A percentile compares a stretch with the other conserved stretches of the same genome.
These are phyloP conservation scores for Saururus chinensis DNA, from an alignment of 164 flowering plant species.

Conservation along the genomic window DNA sequence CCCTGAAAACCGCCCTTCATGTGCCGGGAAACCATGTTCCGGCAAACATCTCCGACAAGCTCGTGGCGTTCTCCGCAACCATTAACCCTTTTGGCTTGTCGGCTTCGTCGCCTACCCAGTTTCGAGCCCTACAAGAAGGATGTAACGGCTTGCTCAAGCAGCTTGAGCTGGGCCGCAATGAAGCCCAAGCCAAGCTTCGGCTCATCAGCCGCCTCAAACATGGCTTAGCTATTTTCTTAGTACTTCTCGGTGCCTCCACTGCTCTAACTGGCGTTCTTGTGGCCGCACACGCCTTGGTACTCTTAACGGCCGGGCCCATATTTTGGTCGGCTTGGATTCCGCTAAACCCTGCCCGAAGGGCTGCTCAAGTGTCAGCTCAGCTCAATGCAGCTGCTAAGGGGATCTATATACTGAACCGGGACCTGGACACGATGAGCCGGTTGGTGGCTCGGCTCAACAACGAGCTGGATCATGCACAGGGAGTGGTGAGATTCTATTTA, in stretches of 20 bases:
- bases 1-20: conserved; percentile 12
- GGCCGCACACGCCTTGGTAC: conserved; percentile 31
- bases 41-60: conserved; percentile 5
- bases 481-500: conserved; percentile 27
- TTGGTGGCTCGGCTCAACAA: conserved; percentile 46
- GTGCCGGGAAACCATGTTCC: conserved; percentile 7
- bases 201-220: conserved; percentile 16
- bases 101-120: conserved; percentile 20
- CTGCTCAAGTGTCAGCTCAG: conserved; percentile 31
- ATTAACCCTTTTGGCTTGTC: conserved; percentile 27
- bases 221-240: conserved; percentile 33
- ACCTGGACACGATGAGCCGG: conserved; percentile 63
- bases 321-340: conserved; percentile 25
- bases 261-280: conserved; percentile 14
- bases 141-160: conserved; percentile 38
- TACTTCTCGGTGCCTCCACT: conserved; percentile 36
- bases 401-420: conserved; percentile 47
- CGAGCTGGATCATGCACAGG: conserved; percentile 47
- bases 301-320: conserved; percentile 34
- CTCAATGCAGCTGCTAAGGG: conserved; percentile 66
- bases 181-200: conserved; percentile 31
- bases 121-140: conserved; percentile 23
- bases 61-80: conserved; percentile 23
- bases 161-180: conserved; percentile 41
- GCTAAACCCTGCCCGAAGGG: conserved; percentile 15